phyloP scores from a whole-genome alignment of 1,139 yeast species.

The Kodamaea derodonti region DNA sequence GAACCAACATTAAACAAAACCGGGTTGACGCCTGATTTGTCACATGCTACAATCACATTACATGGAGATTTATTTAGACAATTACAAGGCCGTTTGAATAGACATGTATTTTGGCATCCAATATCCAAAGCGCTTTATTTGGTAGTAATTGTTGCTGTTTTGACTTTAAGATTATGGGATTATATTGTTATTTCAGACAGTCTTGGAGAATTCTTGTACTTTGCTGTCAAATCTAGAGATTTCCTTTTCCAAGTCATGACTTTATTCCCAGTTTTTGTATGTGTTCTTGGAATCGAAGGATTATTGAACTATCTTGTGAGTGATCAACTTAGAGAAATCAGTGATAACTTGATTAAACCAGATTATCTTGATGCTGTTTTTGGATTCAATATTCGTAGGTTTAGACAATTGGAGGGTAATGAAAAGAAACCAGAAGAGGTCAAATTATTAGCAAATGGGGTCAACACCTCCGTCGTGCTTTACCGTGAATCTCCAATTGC shows the following conservation, averaged over 20 bases:
- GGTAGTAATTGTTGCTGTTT: slow-evolving; percentile 16
- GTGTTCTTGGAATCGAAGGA: slow-evolving; percentile 24
- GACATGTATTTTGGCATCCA: slow-evolving; percentile 47
- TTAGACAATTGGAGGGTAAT: slow-evolving; percentile 15
- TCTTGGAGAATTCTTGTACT: slow-evolving; percentile 29
- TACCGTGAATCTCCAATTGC: slow-evolving; percentile 72
- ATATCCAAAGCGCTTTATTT: slow-evolving; percentile 28
- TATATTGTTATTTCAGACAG: slow-evolving; percentile 34
- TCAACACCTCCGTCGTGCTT: slow-evolving; percentile 51
- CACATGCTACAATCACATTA: slow-evolving; percentile 58
- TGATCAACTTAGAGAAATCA: slow-evolving; percentile 46
- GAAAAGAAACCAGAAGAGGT: slow-evolving; percentile 19
- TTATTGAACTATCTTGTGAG: slow-evolving; percentile 33
- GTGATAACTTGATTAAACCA: slow-evolving; percentile 33
- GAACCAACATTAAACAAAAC: slow-evolving; percentile 47
- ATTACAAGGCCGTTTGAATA: slow-evolving; percentile 50
- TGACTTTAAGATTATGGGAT: slow-evolving; percentile 31
- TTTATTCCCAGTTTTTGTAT: slow-evolving; percentile 25
- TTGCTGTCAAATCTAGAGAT: slow-evolving; percentile 22
- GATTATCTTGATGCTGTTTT: slow-evolving; percentile 41
- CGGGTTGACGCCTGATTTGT: slow-evolving; percentile 49
- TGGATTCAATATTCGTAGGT: slow-evolving; percentile 51
- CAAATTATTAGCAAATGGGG: slow-evolving; percentile 27
- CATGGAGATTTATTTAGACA: slow-evolving; percentile 63
- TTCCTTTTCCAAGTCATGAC: slow-evolving; percentile 23